Conservation (phyloP, 2,329 filamentous ascomycete genomes). For the Fusarium ramigenum region DNA sequence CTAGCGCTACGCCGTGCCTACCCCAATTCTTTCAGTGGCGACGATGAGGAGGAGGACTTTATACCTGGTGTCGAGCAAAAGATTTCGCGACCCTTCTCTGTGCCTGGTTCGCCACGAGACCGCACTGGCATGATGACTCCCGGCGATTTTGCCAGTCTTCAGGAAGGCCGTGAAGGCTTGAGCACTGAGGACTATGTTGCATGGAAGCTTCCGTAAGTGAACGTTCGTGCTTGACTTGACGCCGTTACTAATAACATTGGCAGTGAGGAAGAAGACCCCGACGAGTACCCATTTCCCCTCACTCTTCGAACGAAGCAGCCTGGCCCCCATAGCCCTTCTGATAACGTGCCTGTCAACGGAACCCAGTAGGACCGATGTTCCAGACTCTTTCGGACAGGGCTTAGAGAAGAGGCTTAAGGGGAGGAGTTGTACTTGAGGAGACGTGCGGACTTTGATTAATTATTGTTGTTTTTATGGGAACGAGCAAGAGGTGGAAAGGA, state of each 20-base stretch:
- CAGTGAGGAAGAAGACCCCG: conserved; percentile 93
- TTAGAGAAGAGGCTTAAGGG: conserved; percentile 3
- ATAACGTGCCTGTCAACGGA: conserved; percentile 40
- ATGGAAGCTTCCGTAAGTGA: conserved; percentile 95
- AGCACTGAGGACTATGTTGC: conserved; percentile 98
- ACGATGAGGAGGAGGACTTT: conserved; percentile 86
- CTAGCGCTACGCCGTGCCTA: conserved; percentile 92
- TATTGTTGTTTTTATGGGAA: conserved; percentile 13
- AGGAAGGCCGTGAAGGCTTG: conserved; percentile 91
- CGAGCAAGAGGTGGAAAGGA: background rate
- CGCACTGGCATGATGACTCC: conserved; percentile 98
- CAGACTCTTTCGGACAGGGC: background rate
- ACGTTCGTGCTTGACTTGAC: background rate
- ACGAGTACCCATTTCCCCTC: conserved; percentile 70
- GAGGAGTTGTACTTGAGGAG: conserved; percentile 22
- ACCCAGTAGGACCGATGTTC: conserved; percentile 28
- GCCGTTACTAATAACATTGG: conserved; percentile 26
- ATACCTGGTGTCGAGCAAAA: conserved; percentile 94
- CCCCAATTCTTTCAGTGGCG: conserved; percentile 82
- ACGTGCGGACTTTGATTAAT: conserved; percentile 31
- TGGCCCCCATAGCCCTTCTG: conserved; percentile 38
- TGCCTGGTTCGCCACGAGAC: conserved; percentile 91
- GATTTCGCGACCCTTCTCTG: conserved; percentile 92
- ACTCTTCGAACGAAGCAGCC: conserved; percentile 65
- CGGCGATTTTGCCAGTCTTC: conserved; percentile 94